Evolutionary conservation across 2,329 filamentous ascomycete species (phyloP), one percentile per base, ranked within the genome.

Genomic region (Ophiostoma ulmi): DNA sequence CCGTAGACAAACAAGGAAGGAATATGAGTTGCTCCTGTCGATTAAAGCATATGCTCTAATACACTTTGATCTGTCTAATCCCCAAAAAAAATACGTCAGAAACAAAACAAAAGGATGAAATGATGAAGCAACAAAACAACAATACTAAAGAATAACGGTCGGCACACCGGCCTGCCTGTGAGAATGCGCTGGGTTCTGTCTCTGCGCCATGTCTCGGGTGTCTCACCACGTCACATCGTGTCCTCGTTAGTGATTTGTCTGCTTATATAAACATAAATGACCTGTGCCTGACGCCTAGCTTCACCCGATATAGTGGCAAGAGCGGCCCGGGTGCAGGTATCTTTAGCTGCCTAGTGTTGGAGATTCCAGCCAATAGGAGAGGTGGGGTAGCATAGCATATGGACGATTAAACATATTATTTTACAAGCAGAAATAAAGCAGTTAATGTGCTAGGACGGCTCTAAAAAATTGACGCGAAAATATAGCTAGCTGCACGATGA

Each of bases 211-310:
- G 31, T 38, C 61, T 36, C 17, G 36, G 63, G 41, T 66, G 69
- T 67, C 70, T 48, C 71, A 70, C 55, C 71, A 67, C 70, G 71
- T 71, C 69, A 69, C 71, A 71, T 71, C 48, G 69, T 70, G 71
- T 52, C 67, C 67, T 35, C 36, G 58, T 71, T 71, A 67, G 61
- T 20, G 64, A 20, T 6, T 8, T n/a, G 44, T 67, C 2, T 58
- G 64, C 22, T 55, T 55, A 65, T 1, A 4, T 41, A 52, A 31
- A 7, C 6, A n/a, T 10, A n/a, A 22, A 31, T 11, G 48, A 31
- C 38, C 44, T 67, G 38, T 64, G 26, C 70, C 70, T 70, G 66
- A 61, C 63, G 66, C 55, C 66, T 68, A 67, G 66, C 38, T 22
- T 38, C 35, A 38, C 65, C 69, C 31, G 69, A 63, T 38, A 68